phyloP scores from a whole-genome alignment of 441 rosid genomes.

The Breynia disticha region DNA sequence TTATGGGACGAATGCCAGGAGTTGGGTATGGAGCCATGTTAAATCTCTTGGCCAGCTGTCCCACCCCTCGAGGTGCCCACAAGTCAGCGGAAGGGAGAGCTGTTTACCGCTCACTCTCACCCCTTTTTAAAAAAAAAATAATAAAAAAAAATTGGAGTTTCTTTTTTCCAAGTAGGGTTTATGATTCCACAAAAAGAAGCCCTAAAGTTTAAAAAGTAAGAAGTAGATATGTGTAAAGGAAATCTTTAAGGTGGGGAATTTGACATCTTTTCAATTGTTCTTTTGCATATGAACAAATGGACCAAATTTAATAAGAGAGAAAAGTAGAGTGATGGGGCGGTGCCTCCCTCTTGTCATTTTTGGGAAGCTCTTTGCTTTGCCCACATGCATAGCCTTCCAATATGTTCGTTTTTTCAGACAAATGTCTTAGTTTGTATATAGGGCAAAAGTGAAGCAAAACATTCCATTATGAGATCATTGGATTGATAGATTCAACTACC shows the following conservation, averaged over 20 bases:
- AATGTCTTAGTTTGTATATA: too few relatives aligned
- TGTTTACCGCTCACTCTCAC: too few relatives aligned
- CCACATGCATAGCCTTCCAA: background rate
- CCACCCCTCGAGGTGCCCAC: too few relatives aligned
- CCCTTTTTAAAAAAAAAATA: too few relatives aligned
- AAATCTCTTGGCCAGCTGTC: too few relatives aligned
- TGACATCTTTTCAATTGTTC: constrained; percentile 27
- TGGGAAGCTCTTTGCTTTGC: background rate
- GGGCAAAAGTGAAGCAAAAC: too few relatives aligned
- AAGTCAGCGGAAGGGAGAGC: too few relatives aligned
- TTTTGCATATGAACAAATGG: constrained; percentile 3
- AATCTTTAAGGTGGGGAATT: constrained; percentile 31
- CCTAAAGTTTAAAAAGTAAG: constrained; percentile 16
- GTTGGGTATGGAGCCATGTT: too few relatives aligned
- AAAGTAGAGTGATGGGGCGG: constrained; percentile 23
- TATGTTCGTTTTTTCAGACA: background rate
- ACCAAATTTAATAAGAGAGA: background rate
- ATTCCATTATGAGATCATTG: too few relatives aligned
- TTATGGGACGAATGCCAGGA: too few relatives aligned
- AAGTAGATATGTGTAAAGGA: constrained; percentile 24
- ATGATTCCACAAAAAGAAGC: constrained; percentile 17
- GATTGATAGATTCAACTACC: too few relatives aligned
- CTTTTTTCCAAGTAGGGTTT: constrained; percentile 22
- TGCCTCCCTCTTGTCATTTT: constrained; percentile 13
- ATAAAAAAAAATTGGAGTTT: constrained; percentile 30